Base-by-base conservation (phyloP, 1,139 yeast species). In the Lodderomyces theae region DNA sequence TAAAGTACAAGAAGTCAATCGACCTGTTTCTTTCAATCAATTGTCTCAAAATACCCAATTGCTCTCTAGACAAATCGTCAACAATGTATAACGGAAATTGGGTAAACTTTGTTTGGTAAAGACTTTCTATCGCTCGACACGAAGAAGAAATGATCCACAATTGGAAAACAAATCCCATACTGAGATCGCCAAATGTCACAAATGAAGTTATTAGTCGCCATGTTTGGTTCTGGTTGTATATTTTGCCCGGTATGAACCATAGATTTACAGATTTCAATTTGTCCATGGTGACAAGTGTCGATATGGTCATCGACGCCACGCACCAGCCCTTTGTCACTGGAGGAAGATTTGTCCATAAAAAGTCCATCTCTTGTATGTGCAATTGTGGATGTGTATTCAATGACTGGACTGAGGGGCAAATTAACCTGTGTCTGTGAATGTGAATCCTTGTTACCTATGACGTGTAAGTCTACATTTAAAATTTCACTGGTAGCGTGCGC, bases 161-260 rank as follows among this genome's bases (percentile, higher is more conserved):
- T 8, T 44, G 44, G 23, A 59, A 45, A 9, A 63, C 13, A 25
- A 63, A 45, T 17, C 49, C 50, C 33, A 60, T 30, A 29, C 57
- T 54, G 13, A 67, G 42, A 11, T 58, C 63, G 2, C 64, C 69
- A 40, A 61, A 58, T 42, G 56, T 60, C 42, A 63, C 59, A 49
- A 69, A 70, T 8, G 66, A 51, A 2, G 73, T 63, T 5, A 67
- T 17, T 5, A 68, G 42, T 38, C 74, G 51, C 75, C 75, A 70
- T 10, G 66, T 66, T 48, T 70, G 65, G 11, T 43, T 40, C 22
- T 29, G 25, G 5, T 49, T 38, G 32, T 62, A 52, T 10, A 62
- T 62, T 38, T 50, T 50, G 34, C 57, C 61, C 8, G 68, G 61
- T 2, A 51, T 15, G 42, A 60, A 61, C 5, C 49, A 42, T 25